Evolutionary conservation across 1,284 basidiomycete genomes (phyloP), one percentile per base, ranked within the genome.

Genomic region (Sporisorium exsertum): DNA sequence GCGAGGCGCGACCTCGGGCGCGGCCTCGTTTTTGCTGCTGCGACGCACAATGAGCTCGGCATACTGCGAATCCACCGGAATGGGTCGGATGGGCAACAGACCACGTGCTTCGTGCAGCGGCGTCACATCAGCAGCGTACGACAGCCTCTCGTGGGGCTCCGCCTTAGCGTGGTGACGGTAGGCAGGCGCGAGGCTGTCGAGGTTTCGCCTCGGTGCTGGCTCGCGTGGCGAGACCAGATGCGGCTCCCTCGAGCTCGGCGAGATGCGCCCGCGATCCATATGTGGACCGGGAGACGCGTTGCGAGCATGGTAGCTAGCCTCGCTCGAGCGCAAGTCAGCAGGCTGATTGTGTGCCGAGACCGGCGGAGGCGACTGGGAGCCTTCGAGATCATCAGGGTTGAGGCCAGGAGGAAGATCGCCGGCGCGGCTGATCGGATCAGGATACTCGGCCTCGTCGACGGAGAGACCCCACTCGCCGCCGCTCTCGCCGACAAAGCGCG

Each of bases 391-490:
- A n/a, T 72, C 65, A 5, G 73, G 59, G 46, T 71, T 60, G 61
- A 72, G 32, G 12, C 69, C 73, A 16, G 65, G 64, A 7, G 68
- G 64, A 15, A 77, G 53, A 13, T 77, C 70, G 32, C 74, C 70
- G 27, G 74, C 70, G 13, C 74, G 58, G 74, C 74, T 77, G 66
- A 77, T 73, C 45, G 74, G 74, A 27, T 79, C 77, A 16, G 71
- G 73, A 54, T 79, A 81, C 56, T 81, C 80, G 37, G 56, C 62
- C 53, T 81, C 77, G 46, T 81, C 78, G 20, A 81, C 72, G 12
- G 64, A 50, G 13, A 81, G 64, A 46, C 77, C 79, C 80, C 80
- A 81, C 51, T 81, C 80, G n/a, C 80, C 80, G 37, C 80, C 80
- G 55, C 67, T 72, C 57, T 77, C 75, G 51, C 66, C 81, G 13